Evolutionary conservation across 345 rosid genomes (phyloP).

Genomic region (Salix brachista): DNA sequence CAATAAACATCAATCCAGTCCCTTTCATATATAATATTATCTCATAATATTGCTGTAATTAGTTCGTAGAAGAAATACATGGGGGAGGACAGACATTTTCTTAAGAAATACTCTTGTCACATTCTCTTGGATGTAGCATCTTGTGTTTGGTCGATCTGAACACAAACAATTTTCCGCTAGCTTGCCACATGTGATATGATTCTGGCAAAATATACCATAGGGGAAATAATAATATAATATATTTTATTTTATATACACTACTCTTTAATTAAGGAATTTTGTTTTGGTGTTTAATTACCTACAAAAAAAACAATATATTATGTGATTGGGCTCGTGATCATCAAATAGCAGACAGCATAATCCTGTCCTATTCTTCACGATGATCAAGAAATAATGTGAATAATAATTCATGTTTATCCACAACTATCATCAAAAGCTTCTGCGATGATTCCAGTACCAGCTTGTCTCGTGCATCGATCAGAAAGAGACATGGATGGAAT

Average conservation of each 20-base stretch:
- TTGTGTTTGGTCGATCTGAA: background rate
- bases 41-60: background rate
- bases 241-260: too few species aligned
- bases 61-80: background rate
- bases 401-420: too few species aligned
- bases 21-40: too few species aligned
- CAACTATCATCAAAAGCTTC: too few species aligned
- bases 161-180: background rate
- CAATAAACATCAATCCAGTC: too few species aligned
- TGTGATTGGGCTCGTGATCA: too few species aligned
- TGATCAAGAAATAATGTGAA: background rate
- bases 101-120: background rate
- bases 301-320: too few species aligned
- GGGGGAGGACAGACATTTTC: background rate
- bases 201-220: background rate
- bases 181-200: background rate
- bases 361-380: background rate
- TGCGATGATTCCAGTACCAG: too few species aligned
- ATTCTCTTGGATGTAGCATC: slow-evolving; percentile 18
- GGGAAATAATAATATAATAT: background rate
- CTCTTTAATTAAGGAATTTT: background rate
- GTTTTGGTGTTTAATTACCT: background rate
- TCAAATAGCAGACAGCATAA: background rate
- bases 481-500: too few species aligned
- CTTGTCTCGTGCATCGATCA: too few species aligned